These are phyloP conservation scores for Syncephalis fuscata DNA, from an alignment of 371 early-diverging fungal genomes.

Conservation along the genomic window DNA sequence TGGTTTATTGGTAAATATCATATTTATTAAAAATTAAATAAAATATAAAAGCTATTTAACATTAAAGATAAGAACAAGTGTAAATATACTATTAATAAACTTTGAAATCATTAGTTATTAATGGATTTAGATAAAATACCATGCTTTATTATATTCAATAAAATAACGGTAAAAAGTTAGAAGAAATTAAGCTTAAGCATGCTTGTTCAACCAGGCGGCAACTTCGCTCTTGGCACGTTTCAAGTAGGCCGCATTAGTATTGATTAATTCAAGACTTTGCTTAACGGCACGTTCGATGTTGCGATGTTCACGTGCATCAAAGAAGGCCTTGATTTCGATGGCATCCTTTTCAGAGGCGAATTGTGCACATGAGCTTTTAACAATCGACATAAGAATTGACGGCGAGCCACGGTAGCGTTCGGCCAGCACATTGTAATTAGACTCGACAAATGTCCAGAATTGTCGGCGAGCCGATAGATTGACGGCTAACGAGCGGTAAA, in stretches of 20 bases:
- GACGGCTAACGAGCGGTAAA: constrained; percentile 37
- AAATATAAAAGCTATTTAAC: too few relatives aligned
- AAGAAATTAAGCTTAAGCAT: background rate
- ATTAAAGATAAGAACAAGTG: too few relatives aligned
- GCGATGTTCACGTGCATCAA: constrained; percentile 56
- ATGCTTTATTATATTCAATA: too few relatives aligned
- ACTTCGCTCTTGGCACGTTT: constrained; percentile 55
- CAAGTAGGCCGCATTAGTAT: constrained; percentile 62
- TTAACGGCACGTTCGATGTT: constrained; percentile 51
- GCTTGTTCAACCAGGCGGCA: constrained; percentile 36
- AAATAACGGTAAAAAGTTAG: too few relatives aligned
- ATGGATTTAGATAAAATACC: too few relatives aligned
- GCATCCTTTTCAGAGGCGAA: constrained; percentile 46
- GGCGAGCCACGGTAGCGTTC: constrained; percentile 52
- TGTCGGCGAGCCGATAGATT: constrained; percentile 41
- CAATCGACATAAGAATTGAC: constrained; percentile 53
- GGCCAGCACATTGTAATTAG: constrained; percentile 47
- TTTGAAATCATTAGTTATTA: too few relatives aligned
- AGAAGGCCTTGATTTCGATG: constrained; percentile 50
- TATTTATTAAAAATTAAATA: too few relatives aligned
- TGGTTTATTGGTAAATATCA: too few relatives aligned
- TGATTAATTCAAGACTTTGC: constrained; percentile 75
- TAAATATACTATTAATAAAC: too few relatives aligned
- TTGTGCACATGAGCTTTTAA: constrained; percentile 47
- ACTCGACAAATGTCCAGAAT: constrained; percentile 63